Percentiles rank a stretch among this genome's conserved stretches.
Conservation (phyloP, 1,284 basidiomycete species). For the Cystobasidium sp. region DNA sequence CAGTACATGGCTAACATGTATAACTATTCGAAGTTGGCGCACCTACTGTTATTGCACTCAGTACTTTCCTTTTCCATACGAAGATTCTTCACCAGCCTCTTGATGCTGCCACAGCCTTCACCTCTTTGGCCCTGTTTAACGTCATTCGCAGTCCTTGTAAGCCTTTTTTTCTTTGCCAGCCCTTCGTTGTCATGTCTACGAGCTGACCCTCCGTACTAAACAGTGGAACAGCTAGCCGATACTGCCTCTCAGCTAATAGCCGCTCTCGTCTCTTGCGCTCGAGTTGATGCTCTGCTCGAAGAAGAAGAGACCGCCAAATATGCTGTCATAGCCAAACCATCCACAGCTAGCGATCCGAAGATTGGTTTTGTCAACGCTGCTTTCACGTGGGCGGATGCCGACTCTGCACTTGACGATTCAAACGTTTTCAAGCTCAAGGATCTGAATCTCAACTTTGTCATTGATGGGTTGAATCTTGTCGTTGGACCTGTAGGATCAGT, state of each 20-base stretch:
- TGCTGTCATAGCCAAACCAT: slow-evolving; percentile 55
- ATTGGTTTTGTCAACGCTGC: slow-evolving; percentile 63
- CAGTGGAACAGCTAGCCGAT: slow-evolving; percentile 53
- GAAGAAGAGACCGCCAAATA: slow-evolving; percentile 64
- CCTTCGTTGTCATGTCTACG: slow-evolving; percentile 38
- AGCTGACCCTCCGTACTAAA: background rate
- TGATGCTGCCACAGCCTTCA: slow-evolving; percentile 60
- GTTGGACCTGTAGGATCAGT: slow-evolving; percentile 75
- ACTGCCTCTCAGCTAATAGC: slow-evolving; percentile 61
- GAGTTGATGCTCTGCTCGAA: slow-evolving; percentile 60
- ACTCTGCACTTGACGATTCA: slow-evolving; percentile 46
- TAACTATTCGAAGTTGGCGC: slow-evolving; percentile 52
- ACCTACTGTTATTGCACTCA: slow-evolving; percentile 47
- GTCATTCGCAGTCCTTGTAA: slow-evolving; percentile 58
- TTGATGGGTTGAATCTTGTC: slow-evolving; percentile 67
- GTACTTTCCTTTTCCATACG: slow-evolving; percentile 56
- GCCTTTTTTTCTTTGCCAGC: slow-evolving; percentile 45
- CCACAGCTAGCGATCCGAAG: slow-evolving; percentile 55
- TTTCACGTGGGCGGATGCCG: slow-evolving; percentile 56
- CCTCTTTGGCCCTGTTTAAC: slow-evolving; percentile 64
- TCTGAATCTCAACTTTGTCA: slow-evolving; percentile 69
- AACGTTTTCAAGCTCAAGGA: slow-evolving; percentile 59
- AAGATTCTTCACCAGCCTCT: slow-evolving; percentile 57
- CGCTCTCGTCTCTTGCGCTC: slow-evolving; percentile 58
- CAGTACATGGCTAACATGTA: slow-evolving; percentile 55